Percentiles rank a stretch among this genome's conserved stretches.
Evolutionary conservation across 768 basidiomycete genomes (phyloP).

Genomic region (Psilocybe cyanescens): DNA sequence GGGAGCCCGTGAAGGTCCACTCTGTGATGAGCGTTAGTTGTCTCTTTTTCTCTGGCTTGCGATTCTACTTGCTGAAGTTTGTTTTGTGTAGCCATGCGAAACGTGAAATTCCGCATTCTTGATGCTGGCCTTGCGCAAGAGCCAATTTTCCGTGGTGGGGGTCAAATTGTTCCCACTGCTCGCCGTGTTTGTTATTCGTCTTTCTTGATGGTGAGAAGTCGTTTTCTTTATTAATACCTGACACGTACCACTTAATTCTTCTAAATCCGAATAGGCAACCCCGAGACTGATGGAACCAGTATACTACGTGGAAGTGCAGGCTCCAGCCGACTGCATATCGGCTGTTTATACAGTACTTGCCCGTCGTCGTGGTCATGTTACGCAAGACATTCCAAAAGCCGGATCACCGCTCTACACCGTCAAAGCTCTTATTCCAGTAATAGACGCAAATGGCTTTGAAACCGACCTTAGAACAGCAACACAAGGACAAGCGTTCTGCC

Average conservation of each 20-base stretch:
- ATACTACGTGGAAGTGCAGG: conserved; percentile 99
- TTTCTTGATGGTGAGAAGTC: conserved; percentile 86
- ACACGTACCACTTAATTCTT: conserved; percentile 11
- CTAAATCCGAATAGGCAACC: conserved; percentile 65
- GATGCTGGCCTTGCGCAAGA: conserved; percentile 93
- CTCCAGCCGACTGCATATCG: conserved; percentile 97
- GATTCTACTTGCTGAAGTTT: background rate
- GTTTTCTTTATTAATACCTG: conserved; percentile 15
- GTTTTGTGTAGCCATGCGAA: conserved; percentile 80
- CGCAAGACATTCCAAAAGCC: conserved; percentile 96
- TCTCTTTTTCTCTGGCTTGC: background rate
- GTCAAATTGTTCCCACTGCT: conserved; percentile 99
- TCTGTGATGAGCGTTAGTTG: conserved; percentile 96
- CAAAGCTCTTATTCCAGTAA: conserved; percentile 97
- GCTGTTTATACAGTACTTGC: conserved; percentile 98
- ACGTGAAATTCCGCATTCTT: conserved; percentile 96
- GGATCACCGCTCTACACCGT: conserved; percentile 98
- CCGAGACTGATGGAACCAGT: conserved; percentile 97
- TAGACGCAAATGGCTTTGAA: conserved; percentile 99
- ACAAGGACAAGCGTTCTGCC: conserved; percentile 98
- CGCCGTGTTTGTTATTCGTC: conserved; percentile 98
- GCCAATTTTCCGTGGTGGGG: conserved; percentile 97
- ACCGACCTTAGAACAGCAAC: conserved; percentile 97
- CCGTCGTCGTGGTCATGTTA: conserved; percentile 98
- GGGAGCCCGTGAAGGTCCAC: conserved; percentile 96